Conservation (phyloP, 495 filamentous ascomycete genomes). For the Cercophora sp. region DNA sequence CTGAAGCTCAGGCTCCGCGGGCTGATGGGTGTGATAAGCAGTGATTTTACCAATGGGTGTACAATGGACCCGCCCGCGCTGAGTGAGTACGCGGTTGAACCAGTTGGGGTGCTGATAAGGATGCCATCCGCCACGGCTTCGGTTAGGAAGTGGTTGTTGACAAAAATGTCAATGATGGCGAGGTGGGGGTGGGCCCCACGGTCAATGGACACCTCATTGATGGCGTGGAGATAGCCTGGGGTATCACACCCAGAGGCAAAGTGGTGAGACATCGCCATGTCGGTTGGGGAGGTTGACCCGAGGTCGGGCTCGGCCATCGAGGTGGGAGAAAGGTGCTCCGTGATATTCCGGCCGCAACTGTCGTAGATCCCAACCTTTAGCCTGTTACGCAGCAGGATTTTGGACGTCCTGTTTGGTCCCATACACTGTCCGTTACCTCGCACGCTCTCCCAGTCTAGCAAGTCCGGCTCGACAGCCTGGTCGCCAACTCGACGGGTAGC, state of each 20-base stretch:
- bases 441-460: constrained; percentile 59
- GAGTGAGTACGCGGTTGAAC: constrained; percentile 92
- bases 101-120: constrained; percentile 88
- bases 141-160: constrained; percentile 81
- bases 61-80: constrained; percentile 90
- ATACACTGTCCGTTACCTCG: constrained; percentile 81
- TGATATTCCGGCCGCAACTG: constrained; percentile 52
- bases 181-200: constrained; percentile 86
- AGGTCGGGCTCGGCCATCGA: constrained; percentile 41
- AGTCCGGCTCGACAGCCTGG: constrained; percentile 12
- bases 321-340: constrained; percentile 42
- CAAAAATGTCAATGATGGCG: constrained; percentile 80
- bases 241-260: constrained; percentile 5
- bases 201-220: constrained; percentile 94
- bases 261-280: not conserved
- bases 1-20: constrained; percentile 88
- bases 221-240: constrained; percentile 64
- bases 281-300: constrained; percentile 7
- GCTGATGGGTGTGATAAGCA: constrained; percentile 91
- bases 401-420: constrained; percentile 67
- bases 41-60: constrained; percentile 81
- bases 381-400: constrained; percentile 80
- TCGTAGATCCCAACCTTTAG: constrained; percentile 78
- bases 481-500: constrained; percentile 17
- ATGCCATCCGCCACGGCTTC: constrained; percentile 93